Percentiles rank a stretch among this genome's conserved stretches.
phyloP scores from a whole-genome alignment of 345 rosid genomes.

The Mangifera indica region DNA sequence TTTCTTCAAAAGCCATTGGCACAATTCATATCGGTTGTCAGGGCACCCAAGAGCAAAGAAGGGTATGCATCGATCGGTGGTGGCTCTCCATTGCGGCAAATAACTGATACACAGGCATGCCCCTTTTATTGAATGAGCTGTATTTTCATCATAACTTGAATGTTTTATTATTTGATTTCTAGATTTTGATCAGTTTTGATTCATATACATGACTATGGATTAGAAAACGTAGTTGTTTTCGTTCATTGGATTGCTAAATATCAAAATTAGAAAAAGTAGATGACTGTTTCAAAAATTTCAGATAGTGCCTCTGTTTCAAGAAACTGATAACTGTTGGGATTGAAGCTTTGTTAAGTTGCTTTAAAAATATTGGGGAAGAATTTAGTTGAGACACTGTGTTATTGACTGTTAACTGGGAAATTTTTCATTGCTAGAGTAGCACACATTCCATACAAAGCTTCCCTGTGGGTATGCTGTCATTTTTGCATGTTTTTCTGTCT shows the following conservation, averaged over 20 bases:
- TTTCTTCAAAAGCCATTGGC: slow-evolving; percentile 98
- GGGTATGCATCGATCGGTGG: slow-evolving; percentile 99
- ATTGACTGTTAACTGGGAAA: neutral
- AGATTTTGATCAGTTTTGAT: neutral
- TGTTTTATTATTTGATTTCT: neutral
- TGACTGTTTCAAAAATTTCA: neutral
- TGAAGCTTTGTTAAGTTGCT: no score
- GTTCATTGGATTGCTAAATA: slow-evolving; percentile 4
- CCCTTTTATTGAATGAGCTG: neutral
- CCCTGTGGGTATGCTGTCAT: neutral
- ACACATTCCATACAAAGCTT: neutral
- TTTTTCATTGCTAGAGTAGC: neutral
- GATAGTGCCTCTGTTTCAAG: no score
- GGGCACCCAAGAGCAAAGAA: slow-evolving; percentile 98
- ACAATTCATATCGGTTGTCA: slow-evolving; percentile 76
- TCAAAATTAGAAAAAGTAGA: neutral
- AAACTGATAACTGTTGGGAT: no score
- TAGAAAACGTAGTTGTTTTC: neutral
- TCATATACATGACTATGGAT: neutral
- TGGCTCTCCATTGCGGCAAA: slow-evolving; percentile 87
- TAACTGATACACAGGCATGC: slow-evolving; percentile 90
- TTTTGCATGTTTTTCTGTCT: slow-evolving; percentile 12
- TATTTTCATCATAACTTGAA: neutral
- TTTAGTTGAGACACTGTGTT: neutral
- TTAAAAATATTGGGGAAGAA: neutral